A percentile compares a stretch with the other conserved stretches of the same genome.
phyloP scores from a whole-genome alignment of 164 flowering plant genomes.

The Aristolochia fimbriata region DNA sequence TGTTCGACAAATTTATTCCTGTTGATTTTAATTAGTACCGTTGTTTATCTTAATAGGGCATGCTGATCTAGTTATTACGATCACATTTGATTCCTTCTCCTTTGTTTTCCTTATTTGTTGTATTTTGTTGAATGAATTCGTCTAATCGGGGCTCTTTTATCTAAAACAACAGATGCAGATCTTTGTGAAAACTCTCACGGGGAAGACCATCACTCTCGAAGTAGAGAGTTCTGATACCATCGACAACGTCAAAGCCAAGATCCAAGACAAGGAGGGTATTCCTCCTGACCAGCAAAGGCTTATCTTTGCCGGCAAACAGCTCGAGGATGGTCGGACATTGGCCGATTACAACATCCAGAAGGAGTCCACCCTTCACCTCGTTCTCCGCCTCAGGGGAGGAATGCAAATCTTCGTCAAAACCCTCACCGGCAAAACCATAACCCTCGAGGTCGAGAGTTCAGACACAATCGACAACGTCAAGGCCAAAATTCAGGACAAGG shows the following conservation, averaged over 20 bases:
- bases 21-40: no score
- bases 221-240: constrained; percentile 10
- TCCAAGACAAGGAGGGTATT: constrained; percentile 12
- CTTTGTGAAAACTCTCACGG: constrained; percentile 7
- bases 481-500: constrained; percentile 7
- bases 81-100: no score
- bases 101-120: no score
- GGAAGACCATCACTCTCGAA: constrained; percentile 3
- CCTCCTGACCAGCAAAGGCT: constrained; percentile 1
- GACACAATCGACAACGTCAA: constrained; percentile 16
- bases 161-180: constrained; percentile 1
- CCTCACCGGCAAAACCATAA: constrained; percentile 5
- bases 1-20: no score
- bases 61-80: no score
- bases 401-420: constrained; percentile 17
- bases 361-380: constrained; percentile 9
- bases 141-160: no score
- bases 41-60: no score
- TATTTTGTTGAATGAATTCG: no score
- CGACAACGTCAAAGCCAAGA: constrained; percentile 14
- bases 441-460: constrained; percentile 6
- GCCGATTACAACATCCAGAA: constrained; percentile 14
- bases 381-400: no score
- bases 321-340: constrained; percentile 13
- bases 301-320: constrained; percentile 11